Evolutionary conservation across 148 eudicot species (phyloP).

Genomic region (Nepenthes gracilis): DNA sequence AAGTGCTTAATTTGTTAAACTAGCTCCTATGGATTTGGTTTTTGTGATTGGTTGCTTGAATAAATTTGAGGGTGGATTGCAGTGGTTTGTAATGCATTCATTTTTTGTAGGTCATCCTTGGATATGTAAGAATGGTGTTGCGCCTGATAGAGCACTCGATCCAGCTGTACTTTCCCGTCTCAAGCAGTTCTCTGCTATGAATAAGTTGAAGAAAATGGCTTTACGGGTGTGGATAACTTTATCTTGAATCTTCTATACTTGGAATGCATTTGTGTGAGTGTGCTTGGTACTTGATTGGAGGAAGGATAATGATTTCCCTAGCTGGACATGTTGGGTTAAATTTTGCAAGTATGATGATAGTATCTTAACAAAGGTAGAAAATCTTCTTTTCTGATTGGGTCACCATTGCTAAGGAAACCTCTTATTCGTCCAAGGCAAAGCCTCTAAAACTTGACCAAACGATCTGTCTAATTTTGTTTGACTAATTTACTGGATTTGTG

Average conservation of each 20-base stretch:
- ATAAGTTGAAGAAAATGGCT: conserved; percentile 96
- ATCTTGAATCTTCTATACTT: background rate
- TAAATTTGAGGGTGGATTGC: background rate
- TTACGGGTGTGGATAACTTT: conserved; percentile 41
- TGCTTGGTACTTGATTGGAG: too few species aligned
- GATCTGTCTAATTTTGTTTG: too few species aligned
- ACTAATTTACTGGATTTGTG: too few species aligned
- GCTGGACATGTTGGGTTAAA: too few species aligned
- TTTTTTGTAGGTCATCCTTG: conserved; percentile 78
- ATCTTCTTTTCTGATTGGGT: too few species aligned
- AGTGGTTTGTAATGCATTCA: background rate
- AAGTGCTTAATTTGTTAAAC: background rate
- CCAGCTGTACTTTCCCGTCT: conserved; percentile 95
- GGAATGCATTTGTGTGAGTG: background rate
- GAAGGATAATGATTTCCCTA: too few species aligned
- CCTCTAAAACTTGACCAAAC: too few species aligned
- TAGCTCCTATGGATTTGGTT: background rate
- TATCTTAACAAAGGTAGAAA: too few species aligned
- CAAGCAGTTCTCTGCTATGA: conserved; percentile 95
- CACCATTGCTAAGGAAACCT: too few species aligned
- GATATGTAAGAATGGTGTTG: conserved; percentile 98
- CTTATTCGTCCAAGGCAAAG: too few species aligned
- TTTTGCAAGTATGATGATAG: too few species aligned
- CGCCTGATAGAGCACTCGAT: conserved; percentile 89
- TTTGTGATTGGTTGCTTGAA: background rate